Evolutionary conservation across 768 basidiomycete genomes (phyloP).

Genomic region (Pleurotus salmoneostramineus): DNA sequence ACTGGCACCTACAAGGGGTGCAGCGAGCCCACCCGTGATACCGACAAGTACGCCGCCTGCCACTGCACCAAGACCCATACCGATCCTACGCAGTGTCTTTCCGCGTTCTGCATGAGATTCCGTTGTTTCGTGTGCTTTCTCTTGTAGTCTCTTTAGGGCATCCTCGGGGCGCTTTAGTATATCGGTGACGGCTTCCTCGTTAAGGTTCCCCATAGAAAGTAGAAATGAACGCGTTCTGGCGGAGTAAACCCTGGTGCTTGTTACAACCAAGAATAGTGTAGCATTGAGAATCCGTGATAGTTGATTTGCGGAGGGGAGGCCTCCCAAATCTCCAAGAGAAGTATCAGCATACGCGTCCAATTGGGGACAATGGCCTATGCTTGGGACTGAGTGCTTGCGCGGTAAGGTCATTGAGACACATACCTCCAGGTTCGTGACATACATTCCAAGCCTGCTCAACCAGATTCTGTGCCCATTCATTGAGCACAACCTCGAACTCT

Average conservation of each 20-base stretch:
- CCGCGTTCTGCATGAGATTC: constrained; percentile 37
- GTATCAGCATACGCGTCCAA: constrained; percentile 43
- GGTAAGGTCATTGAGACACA: neutral
- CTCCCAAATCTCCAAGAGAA: constrained; percentile 33
- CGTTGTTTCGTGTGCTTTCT: constrained; percentile 33
- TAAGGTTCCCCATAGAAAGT: constrained; percentile 29
- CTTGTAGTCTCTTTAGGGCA: constrained; percentile 40
- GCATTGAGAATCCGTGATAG: constrained; percentile 43
- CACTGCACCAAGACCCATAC: constrained; percentile 47
- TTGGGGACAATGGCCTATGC: constrained; percentile 34
- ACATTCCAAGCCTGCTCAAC: constrained; percentile 39
- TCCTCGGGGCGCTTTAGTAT: constrained; percentile 47
- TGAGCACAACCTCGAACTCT: constrained; percentile 30
- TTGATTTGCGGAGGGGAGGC: constrained; percentile 31
- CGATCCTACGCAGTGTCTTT: constrained; percentile 38
- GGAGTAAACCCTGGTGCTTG: constrained; percentile 43
- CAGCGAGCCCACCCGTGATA: constrained; percentile 56
- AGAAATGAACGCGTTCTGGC: constrained; percentile 47
- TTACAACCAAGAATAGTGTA: constrained; percentile 48
- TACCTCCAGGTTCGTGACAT: constrained; percentile 35
- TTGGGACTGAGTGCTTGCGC: constrained; percentile 16
- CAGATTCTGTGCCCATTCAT: constrained; percentile 42
- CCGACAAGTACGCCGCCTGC: constrained; percentile 54
- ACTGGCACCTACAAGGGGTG: constrained; percentile 54
- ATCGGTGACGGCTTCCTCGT: constrained; percentile 39